Evolutionary conservation across 192 early-diverging fungal genomes (phyloP).

Genomic region (Diversispora eburnea): DNA sequence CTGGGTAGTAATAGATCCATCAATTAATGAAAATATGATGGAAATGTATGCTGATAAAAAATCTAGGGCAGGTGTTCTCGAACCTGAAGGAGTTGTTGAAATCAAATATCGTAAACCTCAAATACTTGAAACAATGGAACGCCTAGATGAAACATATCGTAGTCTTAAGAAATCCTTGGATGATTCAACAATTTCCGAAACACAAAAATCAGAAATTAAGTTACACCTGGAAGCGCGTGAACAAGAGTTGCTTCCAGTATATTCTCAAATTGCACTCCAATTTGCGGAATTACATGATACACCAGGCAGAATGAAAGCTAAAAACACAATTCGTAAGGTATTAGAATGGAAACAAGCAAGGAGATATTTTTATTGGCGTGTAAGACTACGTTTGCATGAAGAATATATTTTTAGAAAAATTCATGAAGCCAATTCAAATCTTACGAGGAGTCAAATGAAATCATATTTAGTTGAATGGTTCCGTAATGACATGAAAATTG

Average conservation of each 20-base stretch:
- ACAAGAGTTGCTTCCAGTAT: conserved; percentile 81
- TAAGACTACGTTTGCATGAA: conserved; percentile 78
- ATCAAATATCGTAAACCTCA: conserved; percentile 98
- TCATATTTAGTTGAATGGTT: conserved; percentile 64
- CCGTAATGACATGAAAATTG: conserved; percentile 45
- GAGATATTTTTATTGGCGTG: conserved; percentile 90
- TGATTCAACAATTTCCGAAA: conserved; percentile 51
- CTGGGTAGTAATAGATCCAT: conserved; percentile 97
- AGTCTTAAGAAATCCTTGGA: conserved; percentile 63
- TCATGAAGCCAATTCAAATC: conserved; percentile 39
- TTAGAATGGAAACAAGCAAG: conserved; percentile 80
- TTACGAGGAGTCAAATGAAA: conserved; percentile 52
- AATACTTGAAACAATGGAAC: conserved; percentile 88
- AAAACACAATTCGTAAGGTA: conserved; percentile 78
- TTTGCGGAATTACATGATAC: conserved; percentile 98
- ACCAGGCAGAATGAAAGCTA: conserved; percentile 92
- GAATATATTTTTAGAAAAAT: conserved; percentile 67
- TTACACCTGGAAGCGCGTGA: conserved; percentile 75
- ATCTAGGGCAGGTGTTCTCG: conserved; percentile 90
- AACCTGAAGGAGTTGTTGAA: conserved; percentile 96
- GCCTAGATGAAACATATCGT: conserved; percentile 78
- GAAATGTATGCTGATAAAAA: conserved; percentile 97
- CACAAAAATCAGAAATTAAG: conserved; percentile 66
- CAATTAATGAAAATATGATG: conserved; percentile 97
- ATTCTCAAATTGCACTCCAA: conserved; percentile 90